Evolutionary conservation across 371 early-diverging fungal genomes (phyloP).

Genomic region (Umbelopsis sp.): DNA sequence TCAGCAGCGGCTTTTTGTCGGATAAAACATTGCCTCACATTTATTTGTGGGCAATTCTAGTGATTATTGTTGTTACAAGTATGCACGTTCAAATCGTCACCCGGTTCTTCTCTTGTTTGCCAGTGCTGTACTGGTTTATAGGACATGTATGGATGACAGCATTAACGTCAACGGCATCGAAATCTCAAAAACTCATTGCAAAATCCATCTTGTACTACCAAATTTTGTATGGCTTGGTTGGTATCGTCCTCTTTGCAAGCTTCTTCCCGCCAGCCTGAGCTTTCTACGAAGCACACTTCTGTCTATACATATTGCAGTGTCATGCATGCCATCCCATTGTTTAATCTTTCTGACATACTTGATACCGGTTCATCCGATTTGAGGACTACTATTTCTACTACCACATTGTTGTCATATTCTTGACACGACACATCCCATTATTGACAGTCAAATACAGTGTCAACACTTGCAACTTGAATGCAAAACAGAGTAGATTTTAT

Average conservation of each 20-base stretch:
- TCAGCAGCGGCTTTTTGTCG: not conserved
- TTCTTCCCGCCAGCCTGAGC: conserved; percentile 87
- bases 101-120: conserved; percentile 84
- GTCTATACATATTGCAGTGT: not conserved
- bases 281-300: not conserved
- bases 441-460: not conserved
- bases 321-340: not conserved
- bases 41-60: conserved; percentile 71
- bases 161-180: conserved; percentile 14
- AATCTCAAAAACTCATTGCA: conserved; percentile 31
- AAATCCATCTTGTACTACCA: conserved; percentile 59
- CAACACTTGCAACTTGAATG: not conserved
- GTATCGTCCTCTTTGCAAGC: conserved; percentile 76
- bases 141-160: conserved; percentile 56
- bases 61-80: conserved; percentile 61
- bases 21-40: conserved; percentile 35
- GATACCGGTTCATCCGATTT: too few species aligned
- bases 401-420: too few species aligned
- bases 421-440: too few species aligned
- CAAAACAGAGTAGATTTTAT: conserved; percentile 6
- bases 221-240: conserved; percentile 70
- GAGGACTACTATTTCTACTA: too few species aligned
- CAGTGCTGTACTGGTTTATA: conserved; percentile 82
- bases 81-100: conserved; percentile 94
- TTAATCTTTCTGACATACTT: too few species aligned